Base-by-base conservation (phyloP, 345 rosid genomes). In the Rhizophora apiculata region DNA sequence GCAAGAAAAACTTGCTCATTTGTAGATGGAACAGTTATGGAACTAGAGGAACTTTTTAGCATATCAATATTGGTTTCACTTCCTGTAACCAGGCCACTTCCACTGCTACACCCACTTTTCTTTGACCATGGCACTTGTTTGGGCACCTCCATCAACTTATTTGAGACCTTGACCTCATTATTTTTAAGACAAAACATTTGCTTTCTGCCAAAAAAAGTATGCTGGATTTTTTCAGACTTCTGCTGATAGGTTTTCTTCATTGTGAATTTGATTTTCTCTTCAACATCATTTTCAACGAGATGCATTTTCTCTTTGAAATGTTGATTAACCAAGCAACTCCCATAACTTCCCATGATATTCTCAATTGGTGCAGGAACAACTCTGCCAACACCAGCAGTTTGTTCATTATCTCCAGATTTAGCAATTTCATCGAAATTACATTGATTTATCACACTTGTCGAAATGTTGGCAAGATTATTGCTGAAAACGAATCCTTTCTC, bases 171-270 rank as follows among this genome's bases (percentile, higher is more conserved):
- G 36, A 51, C 53, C 37, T 49, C 60, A 59, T 55, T 71, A 58
- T 63, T 71, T 75, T 69, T 29, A 11, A 34, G 54, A 32, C 62
- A 64, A 69, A 70, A 52, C 3, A 16, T 67, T 70, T 79, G 77
- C 73, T 70, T 70, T 58, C 63, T 59, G 22, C 74, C 75, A 74
- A 63, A 67, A 53, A 70, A 65, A 73, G 75, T 24, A 31, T 32
- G 75, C 75, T 67, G 63, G 30, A 62, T 30, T 34, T 60, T 60
- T 63, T 76, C 76, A 20, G 79, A 64, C 74, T 65, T 68, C 39
- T 62, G 67, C 62, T 58, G 69, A 68, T 65, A 64, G 8, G 72
- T 65, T 51, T 73, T 74, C 55, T 63, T 48, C 30, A 30, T 21
- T 8, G 56, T 63, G 70, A 64, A 32, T 13, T 32, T 63, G 20